Evolutionary conservation across 2,329 filamentous ascomycete genomes (phyloP).

Genomic region (Diaporthe sp.): DNA sequence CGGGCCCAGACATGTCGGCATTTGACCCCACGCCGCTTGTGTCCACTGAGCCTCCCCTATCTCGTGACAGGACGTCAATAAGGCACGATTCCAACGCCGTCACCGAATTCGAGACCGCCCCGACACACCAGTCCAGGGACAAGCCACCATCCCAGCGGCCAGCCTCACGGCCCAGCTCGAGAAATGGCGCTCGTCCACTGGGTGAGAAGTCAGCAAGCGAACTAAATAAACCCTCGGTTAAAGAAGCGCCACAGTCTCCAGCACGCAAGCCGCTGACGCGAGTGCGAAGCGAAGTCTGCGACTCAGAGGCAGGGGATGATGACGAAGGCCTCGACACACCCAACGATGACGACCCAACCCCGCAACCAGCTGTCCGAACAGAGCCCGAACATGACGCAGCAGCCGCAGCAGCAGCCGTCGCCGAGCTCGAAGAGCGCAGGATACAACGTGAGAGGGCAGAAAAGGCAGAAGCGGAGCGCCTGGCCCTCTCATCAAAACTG

Average conservation of each 20-base stretch:
- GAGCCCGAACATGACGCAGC: background rate
- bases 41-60: conserved; percentile 28
- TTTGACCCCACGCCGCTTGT: conserved; percentile 35
- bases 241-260: conserved; percentile 42
- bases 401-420: background rate
- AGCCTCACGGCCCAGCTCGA: conserved; percentile 43
- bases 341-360: conserved; percentile 32
- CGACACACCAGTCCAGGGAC: conserved; percentile 48
- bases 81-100: conserved; percentile 38
- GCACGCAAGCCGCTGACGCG: conserved; percentile 45
- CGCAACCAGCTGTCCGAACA: background rate
- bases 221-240: conserved; percentile 57
- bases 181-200: conserved; percentile 51
- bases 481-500: conserved; percentile 57
- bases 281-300: conserved; percentile 55
- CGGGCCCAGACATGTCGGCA: conserved; percentile 38
- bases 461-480: conserved; percentile 51
- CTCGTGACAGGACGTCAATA: conserved; percentile 2
- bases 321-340: conserved; percentile 36
- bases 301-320: conserved; percentile 48
- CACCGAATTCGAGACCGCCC: conserved; percentile 45
- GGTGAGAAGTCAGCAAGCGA: conserved; percentile 55
- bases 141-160: background rate
- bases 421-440: conserved; percentile 32
- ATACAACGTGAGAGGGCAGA: conserved; percentile 39